Conservation (phyloP, 1,139 yeast species). For the Debaryomyces singareniensis region DNA sequence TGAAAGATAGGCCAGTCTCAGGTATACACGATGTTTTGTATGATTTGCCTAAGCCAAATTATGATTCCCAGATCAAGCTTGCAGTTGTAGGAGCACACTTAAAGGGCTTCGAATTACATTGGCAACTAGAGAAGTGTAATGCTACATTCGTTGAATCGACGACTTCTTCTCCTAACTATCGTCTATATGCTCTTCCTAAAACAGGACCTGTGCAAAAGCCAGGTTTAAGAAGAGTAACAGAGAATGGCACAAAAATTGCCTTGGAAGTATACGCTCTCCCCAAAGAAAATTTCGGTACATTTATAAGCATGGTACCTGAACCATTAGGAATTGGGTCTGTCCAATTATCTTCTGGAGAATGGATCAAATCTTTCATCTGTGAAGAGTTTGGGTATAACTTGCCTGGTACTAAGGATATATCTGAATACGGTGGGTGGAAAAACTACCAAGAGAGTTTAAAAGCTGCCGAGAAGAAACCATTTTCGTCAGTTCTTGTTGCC, state of each 20-base stretch:
- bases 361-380: conserved; percentile 90
- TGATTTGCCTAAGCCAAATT: conserved; percentile 30
- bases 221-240: conserved; percentile 67
- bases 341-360: conserved; percentile 69
- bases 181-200: conserved; percentile 76
- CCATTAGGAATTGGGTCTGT: conserved; percentile 94
- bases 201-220: conserved; percentile 83
- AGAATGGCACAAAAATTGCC: conserved; percentile 54
- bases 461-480: conserved; percentile 41
- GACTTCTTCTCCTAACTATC: conserved; percentile 66
- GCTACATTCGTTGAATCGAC: conserved; percentile 68
- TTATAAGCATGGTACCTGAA: conserved; percentile 82
- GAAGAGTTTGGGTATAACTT: conserved; percentile 78
- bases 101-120: conserved; percentile 80
- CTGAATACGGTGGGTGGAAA: conserved; percentile 85
- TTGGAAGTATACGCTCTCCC: conserved; percentile 85
- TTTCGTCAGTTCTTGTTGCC: conserved; percentile 82
- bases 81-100: conserved; percentile 98
- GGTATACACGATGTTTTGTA: conserved; percentile 19
- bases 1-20: conserved; percentile 33
- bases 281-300: conserved; percentile 65
- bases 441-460: conserved; percentile 46
- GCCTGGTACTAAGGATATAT: conserved; percentile 71
- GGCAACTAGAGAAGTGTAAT: conserved; percentile 85
- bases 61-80: conserved; percentile 36